Conservation (phyloP, 306 rosid species). For the Oxytropis ochrocephala region DNA sequence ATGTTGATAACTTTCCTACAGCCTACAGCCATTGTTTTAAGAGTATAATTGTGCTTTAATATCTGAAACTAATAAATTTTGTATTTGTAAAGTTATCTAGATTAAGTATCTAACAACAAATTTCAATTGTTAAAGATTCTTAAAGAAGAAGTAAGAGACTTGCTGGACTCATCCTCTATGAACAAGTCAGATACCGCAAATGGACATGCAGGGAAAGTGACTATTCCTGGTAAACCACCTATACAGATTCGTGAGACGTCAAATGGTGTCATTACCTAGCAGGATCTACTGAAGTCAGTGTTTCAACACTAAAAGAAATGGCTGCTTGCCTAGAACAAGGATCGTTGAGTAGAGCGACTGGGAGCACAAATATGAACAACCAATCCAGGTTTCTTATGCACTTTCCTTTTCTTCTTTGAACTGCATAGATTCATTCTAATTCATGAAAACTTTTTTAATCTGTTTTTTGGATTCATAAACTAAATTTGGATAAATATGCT, state of each 20-base stretch:
- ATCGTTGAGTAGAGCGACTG: slow-evolving; percentile 88
- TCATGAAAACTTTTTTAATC: background rate
- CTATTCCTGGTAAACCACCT: slow-evolving; percentile 73
- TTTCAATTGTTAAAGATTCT: slow-evolving; percentile 57
- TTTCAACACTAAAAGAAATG: slow-evolving; percentile 80
- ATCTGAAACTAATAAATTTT: background rate
- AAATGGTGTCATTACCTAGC: slow-evolving; percentile 94
- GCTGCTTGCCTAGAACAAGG: slow-evolving; percentile 92
- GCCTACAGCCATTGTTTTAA: slow-evolving; percentile 1
- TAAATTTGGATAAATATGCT: background rate
- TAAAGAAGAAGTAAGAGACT: slow-evolving; percentile 93
- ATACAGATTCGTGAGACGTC: slow-evolving; percentile 95
- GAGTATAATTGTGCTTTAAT: slow-evolving; percentile 8
- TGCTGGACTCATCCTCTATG: slow-evolving; percentile 66
- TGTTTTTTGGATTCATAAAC: background rate
- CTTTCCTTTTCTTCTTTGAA: slow-evolving; percentile 18
- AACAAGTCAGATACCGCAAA: slow-evolving; percentile 75
- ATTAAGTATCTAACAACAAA: slow-evolving; percentile 28
- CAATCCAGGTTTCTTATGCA: slow-evolving; percentile 69
- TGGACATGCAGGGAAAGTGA: slow-evolving; percentile 69
- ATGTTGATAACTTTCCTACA: slow-evolving; percentile 7
- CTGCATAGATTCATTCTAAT: background rate
- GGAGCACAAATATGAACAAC: slow-evolving; percentile 96
- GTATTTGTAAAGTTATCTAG: slow-evolving; percentile 13
- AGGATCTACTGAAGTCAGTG: slow-evolving; percentile 91